phyloP scores from a whole-genome alignment of 2,329 filamentous ascomycete species.

The Ceratocystiopsis brevicomis region DNA sequence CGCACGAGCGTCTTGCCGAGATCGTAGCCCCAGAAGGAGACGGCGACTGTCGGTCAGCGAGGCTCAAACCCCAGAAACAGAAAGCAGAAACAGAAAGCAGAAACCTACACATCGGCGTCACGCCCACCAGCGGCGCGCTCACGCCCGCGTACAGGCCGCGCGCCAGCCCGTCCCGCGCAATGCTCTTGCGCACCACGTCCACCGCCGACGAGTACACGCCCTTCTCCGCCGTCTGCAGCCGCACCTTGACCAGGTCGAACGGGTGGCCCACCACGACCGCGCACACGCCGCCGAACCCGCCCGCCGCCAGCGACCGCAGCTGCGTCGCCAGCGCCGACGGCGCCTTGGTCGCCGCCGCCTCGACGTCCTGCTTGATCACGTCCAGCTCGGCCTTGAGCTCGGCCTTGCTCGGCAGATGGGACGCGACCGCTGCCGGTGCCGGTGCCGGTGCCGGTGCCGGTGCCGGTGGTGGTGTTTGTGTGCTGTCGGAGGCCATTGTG shows the following conservation, averaged over 20 bases:
- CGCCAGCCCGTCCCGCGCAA: conserved; percentile 66
- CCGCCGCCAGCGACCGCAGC: conserved; percentile 68
- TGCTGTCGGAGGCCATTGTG: too few species aligned
- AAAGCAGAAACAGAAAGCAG: background rate
- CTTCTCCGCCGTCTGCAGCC: conserved; percentile 85
- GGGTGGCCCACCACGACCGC: conserved; percentile 90
- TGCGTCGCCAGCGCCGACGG: conserved; percentile 23
- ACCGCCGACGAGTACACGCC: conserved; percentile 81
- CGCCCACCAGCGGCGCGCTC: conserved; percentile 79
- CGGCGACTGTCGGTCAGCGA: conserved; percentile 33
- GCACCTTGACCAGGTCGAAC: conserved; percentile 95
- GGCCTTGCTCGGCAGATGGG: conserved; percentile 25
- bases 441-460: conserved; percentile 11
- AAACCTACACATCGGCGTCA: conserved; percentile 93
- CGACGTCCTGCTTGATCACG: background rate
- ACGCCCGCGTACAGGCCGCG: conserved; percentile 92
- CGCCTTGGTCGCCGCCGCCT: conserved; percentile 14
- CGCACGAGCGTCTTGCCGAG: conserved; percentile 79
- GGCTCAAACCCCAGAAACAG: background rate
- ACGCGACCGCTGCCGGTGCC: conserved; percentile 9
- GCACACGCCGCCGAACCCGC: conserved; percentile 83
- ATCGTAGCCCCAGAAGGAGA: conserved; percentile 76
- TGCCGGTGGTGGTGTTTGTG: conserved; percentile 7
- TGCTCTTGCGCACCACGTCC: conserved; percentile 76
- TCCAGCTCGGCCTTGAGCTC: conserved; percentile 11